Percentiles rank a stretch among this genome's conserved stretches.
phyloP scores from a whole-genome alignment of 2,329 filamentous ascomycete genomes.

The Phyllosticta citrichinensis region DNA sequence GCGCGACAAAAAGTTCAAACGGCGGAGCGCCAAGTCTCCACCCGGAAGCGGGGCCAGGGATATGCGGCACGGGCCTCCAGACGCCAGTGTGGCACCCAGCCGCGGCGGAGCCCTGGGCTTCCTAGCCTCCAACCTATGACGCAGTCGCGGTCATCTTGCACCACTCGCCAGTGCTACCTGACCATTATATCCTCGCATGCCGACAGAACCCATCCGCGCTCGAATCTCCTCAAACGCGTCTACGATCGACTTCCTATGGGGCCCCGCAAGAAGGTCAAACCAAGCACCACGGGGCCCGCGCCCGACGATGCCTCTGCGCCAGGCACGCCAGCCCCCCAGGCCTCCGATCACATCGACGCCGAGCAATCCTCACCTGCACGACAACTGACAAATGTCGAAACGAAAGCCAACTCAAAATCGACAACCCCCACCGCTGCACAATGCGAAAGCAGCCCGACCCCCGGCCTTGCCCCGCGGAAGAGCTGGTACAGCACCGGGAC shows the following conservation, averaged over 20 bases:
- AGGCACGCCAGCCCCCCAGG: not conserved
- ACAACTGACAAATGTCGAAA: not conserved
- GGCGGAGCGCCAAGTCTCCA: not conserved
- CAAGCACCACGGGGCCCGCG: conserved; percentile 23
- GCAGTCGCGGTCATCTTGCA: not conserved
- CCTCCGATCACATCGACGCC: not conserved
- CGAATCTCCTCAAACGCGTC: conserved; percentile 12
- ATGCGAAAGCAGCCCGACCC: conserved; percentile 9
- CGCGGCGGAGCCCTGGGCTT: not conserved
- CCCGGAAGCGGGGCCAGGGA: not conserved
- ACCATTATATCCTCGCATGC: conserved; percentile 5
- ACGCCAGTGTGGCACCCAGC: not conserved
- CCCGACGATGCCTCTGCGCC: conserved; percentile 10
- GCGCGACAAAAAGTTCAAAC: conserved; percentile 8
- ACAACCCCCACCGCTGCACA: not conserved
- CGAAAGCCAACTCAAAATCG: not conserved
- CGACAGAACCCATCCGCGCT: conserved; percentile 9
- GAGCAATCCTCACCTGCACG: not conserved
- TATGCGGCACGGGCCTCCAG: not conserved
- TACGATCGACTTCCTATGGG: conserved; percentile 21
- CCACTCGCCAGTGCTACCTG: conserved; percentile 8
- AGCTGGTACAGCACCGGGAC: conserved; percentile 38
- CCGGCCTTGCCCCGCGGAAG: conserved; percentile 10
- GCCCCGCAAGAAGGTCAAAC: conserved; percentile 34
- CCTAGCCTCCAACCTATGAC: not conserved